These are phyloP conservation scores for Phalaenopsis hybrid DNA, from an alignment of 116 monocot genomes.

Conservation along the genomic window DNA sequence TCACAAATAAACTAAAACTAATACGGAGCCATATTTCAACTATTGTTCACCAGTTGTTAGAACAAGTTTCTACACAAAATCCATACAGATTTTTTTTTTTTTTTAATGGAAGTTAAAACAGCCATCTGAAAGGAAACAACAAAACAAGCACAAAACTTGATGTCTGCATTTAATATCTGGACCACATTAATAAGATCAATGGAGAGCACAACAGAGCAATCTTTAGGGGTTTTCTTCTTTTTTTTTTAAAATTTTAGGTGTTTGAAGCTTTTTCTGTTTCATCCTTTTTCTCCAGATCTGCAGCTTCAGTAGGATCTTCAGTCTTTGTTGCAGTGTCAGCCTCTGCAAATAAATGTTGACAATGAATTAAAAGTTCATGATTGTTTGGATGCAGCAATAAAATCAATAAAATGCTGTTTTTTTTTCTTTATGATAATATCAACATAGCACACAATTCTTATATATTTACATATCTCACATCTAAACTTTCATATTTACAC, in stretches of 20 bases:
- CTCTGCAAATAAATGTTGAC: not conserved
- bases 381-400: too few species aligned
- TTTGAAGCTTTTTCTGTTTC: slow-evolving; percentile 4
- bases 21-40: too few species aligned
- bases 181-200: not conserved
- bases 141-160: not conserved
- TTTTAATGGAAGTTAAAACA: too few species aligned
- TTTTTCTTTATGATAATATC: too few species aligned
- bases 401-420: too few species aligned
- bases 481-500: too few species aligned
- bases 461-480: too few species aligned
- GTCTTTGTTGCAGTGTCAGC: not conserved
- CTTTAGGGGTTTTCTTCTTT: not conserved
- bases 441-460: too few species aligned
- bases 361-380: not conserved
- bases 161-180: not conserved
- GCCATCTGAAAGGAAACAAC: too few species aligned
- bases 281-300: slow-evolving; percentile 18
- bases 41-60: too few species aligned
- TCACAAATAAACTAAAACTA: too few species aligned
- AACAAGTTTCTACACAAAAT: not conserved
- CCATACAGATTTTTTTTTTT: not conserved
- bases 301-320: not conserved
- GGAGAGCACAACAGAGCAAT: not conserved
- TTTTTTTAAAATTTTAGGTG: slow-evolving; percentile 5